phyloP scores from a whole-genome alignment of 2,329 filamentous ascomycete species.

The Aspergillus amoenus region DNA sequence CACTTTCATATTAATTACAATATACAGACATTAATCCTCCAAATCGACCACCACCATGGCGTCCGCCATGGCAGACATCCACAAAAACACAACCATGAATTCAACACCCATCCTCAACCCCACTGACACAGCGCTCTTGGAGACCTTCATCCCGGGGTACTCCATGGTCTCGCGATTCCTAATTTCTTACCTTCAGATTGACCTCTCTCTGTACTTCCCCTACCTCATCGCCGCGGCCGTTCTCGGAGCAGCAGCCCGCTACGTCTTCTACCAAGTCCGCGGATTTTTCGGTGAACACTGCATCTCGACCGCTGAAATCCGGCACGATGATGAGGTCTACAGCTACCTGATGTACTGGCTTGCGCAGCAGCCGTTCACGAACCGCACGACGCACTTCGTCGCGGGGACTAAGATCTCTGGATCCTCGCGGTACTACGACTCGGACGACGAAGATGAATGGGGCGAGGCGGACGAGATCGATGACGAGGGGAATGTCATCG shows the following conservation, averaged over 20 bases:
- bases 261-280: conserved; percentile 52
- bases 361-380: conserved; percentile 60
- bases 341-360: conserved; percentile 72
- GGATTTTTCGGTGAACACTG: conserved; percentile 54
- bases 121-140: conserved; percentile 44
- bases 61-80: neutral
- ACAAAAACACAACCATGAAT: conserved; percentile 7
- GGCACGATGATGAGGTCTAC: conserved; percentile 70
- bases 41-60: conserved; percentile 14
- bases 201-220: conserved; percentile 64
- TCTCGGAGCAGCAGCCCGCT: conserved; percentile 54
- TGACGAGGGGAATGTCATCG: conserved; percentile 36
- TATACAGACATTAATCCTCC: neutral
- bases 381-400: conserved; percentile 60
- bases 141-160: conserved; percentile 67
- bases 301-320: conserved; percentile 66
- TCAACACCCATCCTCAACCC: conserved; percentile 15
- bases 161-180: conserved; percentile 56
- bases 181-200: conserved; percentile 59
- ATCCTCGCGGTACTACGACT: conserved; percentile 28
- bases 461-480: conserved; percentile 24
- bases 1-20: neutral
- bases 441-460: conserved; percentile 22
- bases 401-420: conserved; percentile 61
- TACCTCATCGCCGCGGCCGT: conserved; percentile 53